Conservation (phyloP, 176 grass and related monocot genomes). For the Aechmea fasciata region DNA sequence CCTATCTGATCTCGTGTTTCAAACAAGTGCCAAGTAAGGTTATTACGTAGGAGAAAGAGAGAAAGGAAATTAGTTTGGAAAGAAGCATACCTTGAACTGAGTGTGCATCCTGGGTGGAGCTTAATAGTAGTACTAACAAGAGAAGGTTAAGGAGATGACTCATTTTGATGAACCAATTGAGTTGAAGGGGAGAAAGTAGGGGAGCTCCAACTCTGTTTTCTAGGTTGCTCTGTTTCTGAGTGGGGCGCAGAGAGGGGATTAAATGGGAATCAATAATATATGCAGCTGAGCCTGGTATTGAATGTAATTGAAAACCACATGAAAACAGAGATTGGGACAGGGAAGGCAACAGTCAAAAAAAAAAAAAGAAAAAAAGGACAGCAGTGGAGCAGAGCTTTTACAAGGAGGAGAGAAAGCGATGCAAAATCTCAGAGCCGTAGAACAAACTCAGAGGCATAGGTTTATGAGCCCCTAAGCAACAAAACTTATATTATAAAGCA, state of each 20-base stretch:
- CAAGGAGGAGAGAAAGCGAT: no score
- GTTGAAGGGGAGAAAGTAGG: no score
- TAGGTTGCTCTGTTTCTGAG: no score
- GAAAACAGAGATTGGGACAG: background rate
- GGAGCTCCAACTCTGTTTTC: no score
- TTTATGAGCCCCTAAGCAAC: no score
- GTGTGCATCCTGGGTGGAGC: background rate
- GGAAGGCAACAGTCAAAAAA: background rate
- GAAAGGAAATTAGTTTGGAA: background rate
- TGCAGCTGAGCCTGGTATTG: background rate
- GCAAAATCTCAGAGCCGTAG: no score
- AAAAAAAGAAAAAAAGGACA: no score
- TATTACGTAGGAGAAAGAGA: background rate
- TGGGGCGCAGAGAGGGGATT: background rate
- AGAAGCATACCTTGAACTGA: background rate
- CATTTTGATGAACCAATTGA: background rate
- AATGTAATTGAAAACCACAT: background rate
- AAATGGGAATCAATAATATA: background rate
- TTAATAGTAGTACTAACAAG: background rate
- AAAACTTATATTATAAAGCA: no score
- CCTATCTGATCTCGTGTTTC: no score
- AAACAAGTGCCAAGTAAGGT: background rate
- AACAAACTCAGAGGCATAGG: no score
- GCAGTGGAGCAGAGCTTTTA: no score
- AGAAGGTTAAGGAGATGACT: background rate